Conservation (phyloP, 345 rosid species). For the Conringia planisiliqua region DNA sequence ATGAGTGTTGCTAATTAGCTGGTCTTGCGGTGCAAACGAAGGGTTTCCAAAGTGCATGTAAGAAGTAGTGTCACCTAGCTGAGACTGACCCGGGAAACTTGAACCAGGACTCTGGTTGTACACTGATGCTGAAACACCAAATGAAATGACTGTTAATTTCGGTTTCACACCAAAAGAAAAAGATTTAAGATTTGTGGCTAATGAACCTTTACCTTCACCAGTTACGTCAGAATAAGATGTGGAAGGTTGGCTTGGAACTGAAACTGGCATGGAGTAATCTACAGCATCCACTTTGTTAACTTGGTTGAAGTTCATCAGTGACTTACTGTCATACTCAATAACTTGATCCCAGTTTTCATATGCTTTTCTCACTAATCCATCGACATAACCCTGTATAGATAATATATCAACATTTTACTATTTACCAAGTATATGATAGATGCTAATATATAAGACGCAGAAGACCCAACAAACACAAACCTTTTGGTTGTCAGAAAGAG, state of each 20-base stretch:
- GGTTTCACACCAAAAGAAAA: not conserved
- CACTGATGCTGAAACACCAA: slow-evolving; percentile 38
- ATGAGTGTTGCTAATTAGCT: slow-evolving; percentile 21
- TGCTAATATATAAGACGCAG: not conserved
- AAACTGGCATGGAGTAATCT: slow-evolving; percentile 49
- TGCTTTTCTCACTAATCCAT: slow-evolving; percentile 85
- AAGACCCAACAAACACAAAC: slow-evolving; percentile 33
- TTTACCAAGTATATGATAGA: not conserved
- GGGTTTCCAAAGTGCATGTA: slow-evolving; percentile 47
- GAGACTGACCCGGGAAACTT: slow-evolving; percentile 48
- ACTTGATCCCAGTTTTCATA: slow-evolving; percentile 97
- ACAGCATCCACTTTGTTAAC: slow-evolving; percentile 33
- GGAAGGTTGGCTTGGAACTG: slow-evolving; percentile 53
- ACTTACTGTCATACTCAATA: slow-evolving; percentile 81
- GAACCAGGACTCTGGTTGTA: slow-evolving; percentile 45
- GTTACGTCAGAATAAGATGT: slow-evolving; percentile 46
- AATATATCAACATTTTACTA: not conserved
- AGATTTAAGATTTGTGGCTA: not conserved
- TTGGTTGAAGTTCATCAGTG: slow-evolving; percentile 55
- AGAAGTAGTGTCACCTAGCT: slow-evolving; percentile 40
- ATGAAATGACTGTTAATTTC: not conserved
- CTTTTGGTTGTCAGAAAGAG: slow-evolving; percentile 87
- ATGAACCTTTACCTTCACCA: slow-evolving; percentile 48
- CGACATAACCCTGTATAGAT: slow-evolving; percentile 59
- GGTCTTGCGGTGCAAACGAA: slow-evolving; percentile 52